phyloP scores from a whole-genome alignment of 257 asterid genomes.

The Voacanga thouarsii region DNA sequence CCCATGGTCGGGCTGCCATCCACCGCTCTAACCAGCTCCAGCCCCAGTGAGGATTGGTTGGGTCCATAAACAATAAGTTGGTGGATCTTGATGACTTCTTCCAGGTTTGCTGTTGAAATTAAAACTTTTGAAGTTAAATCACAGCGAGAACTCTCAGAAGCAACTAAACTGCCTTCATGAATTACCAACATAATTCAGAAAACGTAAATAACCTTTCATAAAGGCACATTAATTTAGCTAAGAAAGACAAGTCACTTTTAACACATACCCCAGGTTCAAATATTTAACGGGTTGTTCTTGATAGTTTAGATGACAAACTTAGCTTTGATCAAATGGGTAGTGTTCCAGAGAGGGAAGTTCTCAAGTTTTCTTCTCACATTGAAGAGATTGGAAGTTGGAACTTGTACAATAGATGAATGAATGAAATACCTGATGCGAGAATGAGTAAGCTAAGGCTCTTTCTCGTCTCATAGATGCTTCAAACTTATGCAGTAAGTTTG shows the following conservation, averaged over 20 bases:
- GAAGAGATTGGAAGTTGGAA: not conserved
- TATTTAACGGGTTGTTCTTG: not conserved
- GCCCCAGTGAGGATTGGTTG: conserved; percentile 96
- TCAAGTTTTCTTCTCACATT: too few relatives aligned
- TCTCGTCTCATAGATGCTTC: conserved; percentile 93
- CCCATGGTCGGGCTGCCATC: conserved; percentile 81
- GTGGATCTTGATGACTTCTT: conserved; percentile 67
- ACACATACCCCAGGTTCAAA: not conserved
- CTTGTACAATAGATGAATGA: conserved; percentile 4
- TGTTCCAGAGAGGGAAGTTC: not conserved
- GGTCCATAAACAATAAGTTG: conserved; percentile 90
- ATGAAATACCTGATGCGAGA: conserved; percentile 79
- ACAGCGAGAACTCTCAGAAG: not conserved
- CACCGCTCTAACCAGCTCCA: conserved; percentile 99
- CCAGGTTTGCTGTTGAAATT: conserved; percentile 73
- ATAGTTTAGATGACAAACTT: not conserved
- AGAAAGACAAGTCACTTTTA: not conserved
- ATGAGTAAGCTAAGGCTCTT: conserved; percentile 92
- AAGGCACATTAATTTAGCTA: not conserved
- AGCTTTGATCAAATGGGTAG: not conserved
- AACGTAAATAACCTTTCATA: not conserved
- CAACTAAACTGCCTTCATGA: not conserved
- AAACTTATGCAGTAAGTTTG: conserved; percentile 65
- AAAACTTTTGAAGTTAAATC: conserved; percentile 10
- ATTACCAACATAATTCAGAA: not conserved